Conservation (phyloP, 495 filamentous ascomycete genomes). For the Aspergillus cavernicola region DNA sequence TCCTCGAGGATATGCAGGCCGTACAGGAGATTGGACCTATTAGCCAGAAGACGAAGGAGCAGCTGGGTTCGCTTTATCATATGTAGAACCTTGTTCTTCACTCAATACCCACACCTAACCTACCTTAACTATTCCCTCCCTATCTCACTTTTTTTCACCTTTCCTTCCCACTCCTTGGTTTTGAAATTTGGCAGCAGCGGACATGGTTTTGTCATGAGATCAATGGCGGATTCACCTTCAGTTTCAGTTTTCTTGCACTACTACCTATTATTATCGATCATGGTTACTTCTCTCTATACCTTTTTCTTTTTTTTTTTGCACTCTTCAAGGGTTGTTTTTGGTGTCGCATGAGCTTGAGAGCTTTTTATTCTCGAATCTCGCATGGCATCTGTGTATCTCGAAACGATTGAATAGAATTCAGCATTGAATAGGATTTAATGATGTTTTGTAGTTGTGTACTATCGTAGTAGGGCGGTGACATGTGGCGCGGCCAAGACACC, state of each 20-base stretch:
- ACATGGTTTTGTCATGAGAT: slow-evolving; percentile 20
- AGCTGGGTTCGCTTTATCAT: slow-evolving; percentile 26
- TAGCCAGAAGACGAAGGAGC: slow-evolving; percentile 39
- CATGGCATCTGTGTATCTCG: too few relatives aligned
- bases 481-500: slow-evolving; percentile 28
- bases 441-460: too few relatives aligned
- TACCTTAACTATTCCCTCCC: slow-evolving; percentile 2
- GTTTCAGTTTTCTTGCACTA: slow-evolving; percentile 6
- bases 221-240: slow-evolving; percentile 14
- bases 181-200: slow-evolving; percentile 13
- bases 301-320: background rate
- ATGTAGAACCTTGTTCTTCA: slow-evolving; percentile 9
- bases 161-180: slow-evolving; percentile 7
- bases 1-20: slow-evolving; percentile 73
- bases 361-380: background rate
- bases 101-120: slow-evolving; percentile 11
- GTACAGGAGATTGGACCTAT: slow-evolving; percentile 54
- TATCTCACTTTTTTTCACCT: slow-evolving; percentile 5
- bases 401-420: too few relatives aligned
- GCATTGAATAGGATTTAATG: too few relatives aligned
- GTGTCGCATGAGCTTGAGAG: too few relatives aligned
- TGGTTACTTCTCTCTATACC: background rate
- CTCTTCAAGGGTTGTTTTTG: slow-evolving; percentile 8
- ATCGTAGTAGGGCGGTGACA: too few relatives aligned
- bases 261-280: background rate